phyloP scores from a whole-genome alignment of 768 basidiomycete genomes.

The Gloeophyllum trabeum region DNA sequence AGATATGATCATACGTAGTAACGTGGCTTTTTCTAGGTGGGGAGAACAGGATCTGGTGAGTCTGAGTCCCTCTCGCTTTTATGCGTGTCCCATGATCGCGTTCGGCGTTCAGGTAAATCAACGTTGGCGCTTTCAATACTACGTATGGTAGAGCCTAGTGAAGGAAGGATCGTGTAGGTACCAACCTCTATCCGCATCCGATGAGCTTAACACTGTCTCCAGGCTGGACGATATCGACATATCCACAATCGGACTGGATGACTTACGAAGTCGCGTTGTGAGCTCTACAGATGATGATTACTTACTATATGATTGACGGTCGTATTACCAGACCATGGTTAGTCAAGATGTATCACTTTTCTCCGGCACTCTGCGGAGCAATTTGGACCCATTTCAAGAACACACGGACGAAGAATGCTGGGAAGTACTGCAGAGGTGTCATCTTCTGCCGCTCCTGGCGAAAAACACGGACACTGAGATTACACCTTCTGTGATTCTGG shows the following conservation, averaged over 20 bases:
- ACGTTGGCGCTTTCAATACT: constrained; percentile 25
- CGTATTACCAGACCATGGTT: constrained; percentile 51
- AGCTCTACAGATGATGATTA: constrained; percentile 9
- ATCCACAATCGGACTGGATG: constrained; percentile 53
- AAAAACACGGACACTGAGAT: not conserved
- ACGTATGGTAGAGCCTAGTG: constrained; percentile 48
- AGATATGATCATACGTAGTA: not conserved
- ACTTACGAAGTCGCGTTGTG: constrained; percentile 52
- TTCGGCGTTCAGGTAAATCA: constrained; percentile 14
- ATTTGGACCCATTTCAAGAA: constrained; percentile 57
- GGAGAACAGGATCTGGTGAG: constrained; percentile 55
- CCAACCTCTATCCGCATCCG: constrained; percentile 1
- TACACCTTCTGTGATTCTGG: constrained; percentile 23
- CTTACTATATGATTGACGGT: not conserved
- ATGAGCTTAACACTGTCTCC: not conserved
- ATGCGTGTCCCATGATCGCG: no score
- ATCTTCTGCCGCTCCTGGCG: constrained; percentile 34
- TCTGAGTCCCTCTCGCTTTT: no score
- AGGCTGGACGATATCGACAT: constrained; percentile 69
- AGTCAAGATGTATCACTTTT: constrained; percentile 71
- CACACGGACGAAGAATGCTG: constrained; percentile 50
- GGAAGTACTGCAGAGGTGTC: constrained; percentile 56
- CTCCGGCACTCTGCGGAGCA: constrained; percentile 60
- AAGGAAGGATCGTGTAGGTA: constrained; percentile 47
- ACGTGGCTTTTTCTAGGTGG: constrained; percentile 32